A percentile compares a stretch with the other conserved stretches of the same genome.
Conservation (phyloP, 306 rosid species). For the Senna tora region DNA sequence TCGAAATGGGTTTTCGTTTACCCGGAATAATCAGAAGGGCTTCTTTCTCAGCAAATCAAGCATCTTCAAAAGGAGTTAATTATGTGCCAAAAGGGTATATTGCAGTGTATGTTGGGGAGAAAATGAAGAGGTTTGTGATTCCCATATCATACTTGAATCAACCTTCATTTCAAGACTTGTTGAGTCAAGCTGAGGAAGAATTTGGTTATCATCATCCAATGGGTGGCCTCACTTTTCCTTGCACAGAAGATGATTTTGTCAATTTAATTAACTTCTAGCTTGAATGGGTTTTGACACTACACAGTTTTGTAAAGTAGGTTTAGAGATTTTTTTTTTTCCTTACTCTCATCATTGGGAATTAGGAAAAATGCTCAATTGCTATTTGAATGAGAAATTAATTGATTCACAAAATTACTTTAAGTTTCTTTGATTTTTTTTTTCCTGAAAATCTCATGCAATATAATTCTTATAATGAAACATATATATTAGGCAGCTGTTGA, state of each 20-base stretch:
- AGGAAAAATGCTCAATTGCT: no score
- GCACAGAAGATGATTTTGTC: conserved; percentile 21
- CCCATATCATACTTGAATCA: conserved; percentile 45
- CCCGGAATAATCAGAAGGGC: no score
- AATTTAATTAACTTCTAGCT: conserved; percentile 4
- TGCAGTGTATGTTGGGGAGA: conserved; percentile 51
- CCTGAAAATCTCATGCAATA: neutral
- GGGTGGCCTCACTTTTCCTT: conserved; percentile 46
- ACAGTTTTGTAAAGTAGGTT: conserved; percentile 1
- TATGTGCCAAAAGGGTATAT: conserved; percentile 42
- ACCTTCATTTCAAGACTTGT: conserved; percentile 41
- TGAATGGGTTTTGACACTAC: conserved; percentile 6
- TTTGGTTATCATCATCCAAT: conserved; percentile 47
- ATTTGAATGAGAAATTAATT: no score
- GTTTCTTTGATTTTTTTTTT: neutral
- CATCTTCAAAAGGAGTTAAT: neutral
- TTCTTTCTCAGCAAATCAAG: no score
- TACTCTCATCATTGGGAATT: no score
- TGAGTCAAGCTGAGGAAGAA: conserved; percentile 45
- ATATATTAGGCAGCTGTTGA: no score
- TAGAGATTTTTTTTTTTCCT: neutral
- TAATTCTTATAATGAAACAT: neutral
- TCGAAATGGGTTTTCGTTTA: conserved; percentile 42
- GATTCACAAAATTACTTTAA: neutral
- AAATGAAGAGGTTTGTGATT: conserved; percentile 44